A percentile compares a stretch with the other conserved stretches of the same genome.
phyloP scores from a whole-genome alignment of 2,329 filamentous ascomycete genomes.

The Coccinonectria pachysandricola region DNA sequence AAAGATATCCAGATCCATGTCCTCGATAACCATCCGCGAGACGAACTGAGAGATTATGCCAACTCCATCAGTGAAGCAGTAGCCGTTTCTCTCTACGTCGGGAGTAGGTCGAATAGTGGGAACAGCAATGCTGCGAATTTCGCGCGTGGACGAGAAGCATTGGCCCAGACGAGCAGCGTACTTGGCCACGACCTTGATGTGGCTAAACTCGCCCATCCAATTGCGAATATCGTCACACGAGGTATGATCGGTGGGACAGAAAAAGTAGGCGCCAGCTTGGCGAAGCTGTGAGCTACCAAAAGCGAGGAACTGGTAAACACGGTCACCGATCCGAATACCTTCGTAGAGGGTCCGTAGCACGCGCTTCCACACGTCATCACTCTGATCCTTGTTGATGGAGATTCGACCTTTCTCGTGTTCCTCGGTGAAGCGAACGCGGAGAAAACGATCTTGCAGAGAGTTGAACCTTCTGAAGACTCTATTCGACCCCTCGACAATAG shows the following conservation, averaged over 20 bases:
- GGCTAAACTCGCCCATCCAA: conserved; percentile 78
- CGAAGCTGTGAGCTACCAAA: conserved; percentile 94
- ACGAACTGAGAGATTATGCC: conserved; percentile 80
- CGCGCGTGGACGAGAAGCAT: conserved; percentile 87
- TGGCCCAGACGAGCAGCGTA: conserved; percentile 84
- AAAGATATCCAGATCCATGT: conserved; percentile 51
- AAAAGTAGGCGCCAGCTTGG: conserved; percentile 89
- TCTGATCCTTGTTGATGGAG: conserved; percentile 36
- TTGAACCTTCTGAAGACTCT: conserved; percentile 69
- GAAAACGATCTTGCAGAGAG: conserved; percentile 62
- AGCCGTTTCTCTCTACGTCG: conserved; percentile 60
- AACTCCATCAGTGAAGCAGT: conserved; percentile 82
- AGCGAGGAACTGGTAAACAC: conserved; percentile 79
- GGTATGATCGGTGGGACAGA: conserved; percentile 57
- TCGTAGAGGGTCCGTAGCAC: conserved; percentile 61
- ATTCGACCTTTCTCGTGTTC: conserved; percentile 58
- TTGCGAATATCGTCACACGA: conserved; percentile 67
- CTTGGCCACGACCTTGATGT: conserved; percentile 79
- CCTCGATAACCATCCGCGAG: conserved; percentile 60
- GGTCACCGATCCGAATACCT: conserved; percentile 73
- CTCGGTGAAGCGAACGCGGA: conserved; percentile 83
- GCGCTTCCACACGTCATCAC: conserved; percentile 63
- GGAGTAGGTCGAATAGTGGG: conserved; percentile 49
- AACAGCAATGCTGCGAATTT: conserved; percentile 54
- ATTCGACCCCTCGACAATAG: conserved; percentile 78